These are phyloP conservation scores for Candida bentonensis DNA, from an alignment of 805 yeast species.

Conservation along the genomic window DNA sequence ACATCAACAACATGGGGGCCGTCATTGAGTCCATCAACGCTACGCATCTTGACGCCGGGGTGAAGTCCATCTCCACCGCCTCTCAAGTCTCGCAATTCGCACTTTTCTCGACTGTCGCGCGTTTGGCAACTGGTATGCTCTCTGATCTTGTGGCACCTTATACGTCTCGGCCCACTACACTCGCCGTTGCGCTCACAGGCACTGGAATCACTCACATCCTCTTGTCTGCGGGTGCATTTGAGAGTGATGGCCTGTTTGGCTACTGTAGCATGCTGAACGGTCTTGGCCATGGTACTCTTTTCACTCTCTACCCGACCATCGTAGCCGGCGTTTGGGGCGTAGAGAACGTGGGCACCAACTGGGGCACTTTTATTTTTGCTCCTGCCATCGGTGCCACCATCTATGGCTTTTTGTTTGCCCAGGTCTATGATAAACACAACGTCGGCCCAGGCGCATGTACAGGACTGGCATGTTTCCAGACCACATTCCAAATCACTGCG, in stretches of 20 bases:
- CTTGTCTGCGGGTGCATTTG: conserved; percentile 11
- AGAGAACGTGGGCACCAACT: conserved; percentile 77
- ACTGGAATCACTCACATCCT: conserved; percentile 26
- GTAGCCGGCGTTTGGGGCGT: conserved; percentile 79
- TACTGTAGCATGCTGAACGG: conserved; percentile 45
- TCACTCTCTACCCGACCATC: conserved; percentile 76
- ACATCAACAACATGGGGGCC: conserved; percentile 70
- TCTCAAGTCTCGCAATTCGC: conserved; percentile 44
- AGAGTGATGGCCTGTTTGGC: conserved; percentile 14
- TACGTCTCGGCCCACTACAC: conserved; percentile 17
- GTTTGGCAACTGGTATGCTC: conserved; percentile 52
- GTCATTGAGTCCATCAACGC: conserved; percentile 32
- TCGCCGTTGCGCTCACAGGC: conserved; percentile 19
- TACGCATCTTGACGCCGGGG: not conserved
- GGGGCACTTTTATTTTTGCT: conserved; percentile 81
- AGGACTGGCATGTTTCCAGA: not conserved
- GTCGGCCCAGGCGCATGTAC: not conserved
- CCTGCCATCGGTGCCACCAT: conserved; percentile 71
- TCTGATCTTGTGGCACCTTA: conserved; percentile 42
- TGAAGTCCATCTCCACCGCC: conserved; percentile 11
- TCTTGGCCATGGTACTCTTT: conserved; percentile 63
- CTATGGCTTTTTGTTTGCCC: conserved; percentile 60
- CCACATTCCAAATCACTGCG: conserved; percentile 1
- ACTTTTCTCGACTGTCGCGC: conserved; percentile 50
- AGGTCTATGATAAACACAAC: conserved; percentile 19